Conservation (phyloP, 2,329 filamentous ascomycete genomes). For the Xylariaceae sp. region DNA sequence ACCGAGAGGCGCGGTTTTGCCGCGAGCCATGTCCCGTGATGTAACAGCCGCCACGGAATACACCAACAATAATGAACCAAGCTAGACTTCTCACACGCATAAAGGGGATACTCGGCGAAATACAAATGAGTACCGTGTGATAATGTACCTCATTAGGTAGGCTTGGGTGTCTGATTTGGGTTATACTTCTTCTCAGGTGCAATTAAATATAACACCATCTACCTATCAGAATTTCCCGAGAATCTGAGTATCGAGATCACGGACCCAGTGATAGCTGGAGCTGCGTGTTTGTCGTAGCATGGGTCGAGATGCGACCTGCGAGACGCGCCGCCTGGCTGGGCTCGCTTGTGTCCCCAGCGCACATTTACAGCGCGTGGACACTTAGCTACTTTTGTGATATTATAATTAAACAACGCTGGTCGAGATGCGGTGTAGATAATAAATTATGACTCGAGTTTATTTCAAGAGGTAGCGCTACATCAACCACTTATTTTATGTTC, state of each 20-base stretch:
- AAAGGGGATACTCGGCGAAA: too few relatives aligned
- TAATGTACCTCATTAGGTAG: constrained; percentile 1
- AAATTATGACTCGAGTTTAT: too few relatives aligned
- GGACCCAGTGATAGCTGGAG: constrained; percentile 1
- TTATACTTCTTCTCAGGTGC: not conserved
- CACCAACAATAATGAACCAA: too few relatives aligned
- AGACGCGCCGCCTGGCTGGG: not conserved
- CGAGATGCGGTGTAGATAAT: too few relatives aligned
- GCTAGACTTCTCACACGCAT: too few relatives aligned
- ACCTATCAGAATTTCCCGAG: too few relatives aligned
- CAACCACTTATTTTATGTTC: not conserved
- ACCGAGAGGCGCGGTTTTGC: constrained; percentile 1
- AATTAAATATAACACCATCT: too few relatives aligned
- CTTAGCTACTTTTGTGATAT: constrained; percentile 12
- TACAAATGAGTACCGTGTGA: not conserved
- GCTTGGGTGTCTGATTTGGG: not conserved
- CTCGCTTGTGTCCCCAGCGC: constrained; percentile 2
- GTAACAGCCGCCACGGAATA: too few relatives aligned
- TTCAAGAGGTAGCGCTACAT: too few relatives aligned
- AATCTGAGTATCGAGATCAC: not conserved
- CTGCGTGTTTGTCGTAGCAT: not conserved
- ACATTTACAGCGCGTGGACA: constrained; percentile 1
- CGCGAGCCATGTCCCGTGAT: too few relatives aligned
- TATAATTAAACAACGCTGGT: not conserved
- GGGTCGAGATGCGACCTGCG: constrained; percentile 4